These are phyloP conservation scores for Dendrobium catenatum DNA, from an alignment of 106 monocot genomes.

Conservation along the genomic window DNA sequence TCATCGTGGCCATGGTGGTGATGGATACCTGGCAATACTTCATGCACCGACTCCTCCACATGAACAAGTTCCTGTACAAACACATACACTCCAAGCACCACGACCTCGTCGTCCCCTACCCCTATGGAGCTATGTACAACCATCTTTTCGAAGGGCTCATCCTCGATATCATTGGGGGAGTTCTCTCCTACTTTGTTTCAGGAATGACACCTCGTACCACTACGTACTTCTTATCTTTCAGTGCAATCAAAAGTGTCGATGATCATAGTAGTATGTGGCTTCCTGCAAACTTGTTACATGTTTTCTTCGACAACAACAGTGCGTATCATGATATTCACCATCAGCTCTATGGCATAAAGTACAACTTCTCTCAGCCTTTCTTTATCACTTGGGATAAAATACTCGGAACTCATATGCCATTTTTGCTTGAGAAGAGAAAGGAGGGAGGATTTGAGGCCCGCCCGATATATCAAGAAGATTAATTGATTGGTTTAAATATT, in stretches of 20 bases:
- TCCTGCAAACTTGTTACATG: not conserved
- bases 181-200: not conserved
- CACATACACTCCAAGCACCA: constrained; percentile 29
- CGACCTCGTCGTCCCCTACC: constrained; percentile 12
- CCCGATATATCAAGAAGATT: constrained; percentile 6
- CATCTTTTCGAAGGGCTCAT: constrained; percentile 10
- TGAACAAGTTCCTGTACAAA: constrained; percentile 31
- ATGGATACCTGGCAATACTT: too few species aligned
- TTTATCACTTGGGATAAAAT: not conserved
- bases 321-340: constrained; percentile 18
- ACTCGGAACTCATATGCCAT: too few species aligned
- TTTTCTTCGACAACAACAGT: not conserved
- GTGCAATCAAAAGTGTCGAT: not conserved
- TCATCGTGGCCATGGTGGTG: too few species aligned
- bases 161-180: constrained; percentile 2
- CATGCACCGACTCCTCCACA: constrained; percentile 14
- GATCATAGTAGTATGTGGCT: constrained; percentile 20
- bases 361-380: constrained; percentile 37
- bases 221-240: constrained; percentile 16
- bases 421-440: too few species aligned
- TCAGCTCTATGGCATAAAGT: constrained; percentile 24
- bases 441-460: too few species aligned
- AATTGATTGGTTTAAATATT: not conserved
- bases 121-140: constrained; percentile 13
- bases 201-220: constrained; percentile 12